Percentiles rank a stretch among this genome's conserved stretches.
phyloP scores from a whole-genome alignment of 768 basidiomycete species.

The Agrocybe praecox region DNA sequence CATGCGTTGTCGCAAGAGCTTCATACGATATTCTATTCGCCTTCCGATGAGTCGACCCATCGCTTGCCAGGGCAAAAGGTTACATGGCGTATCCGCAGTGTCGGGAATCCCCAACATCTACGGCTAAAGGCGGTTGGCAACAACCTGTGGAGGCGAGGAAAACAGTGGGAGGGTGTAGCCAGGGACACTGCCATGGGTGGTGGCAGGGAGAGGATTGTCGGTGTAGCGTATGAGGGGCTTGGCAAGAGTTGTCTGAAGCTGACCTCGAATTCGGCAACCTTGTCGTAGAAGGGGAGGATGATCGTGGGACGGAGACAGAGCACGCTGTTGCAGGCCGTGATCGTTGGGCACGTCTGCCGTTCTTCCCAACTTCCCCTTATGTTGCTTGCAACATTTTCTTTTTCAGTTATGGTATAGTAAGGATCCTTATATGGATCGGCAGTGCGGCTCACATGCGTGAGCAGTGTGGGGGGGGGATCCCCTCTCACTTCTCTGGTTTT shows the following conservation, averaged over 20 bases:
- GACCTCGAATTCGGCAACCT: conserved; percentile 4
- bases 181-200: conserved; percentile 53
- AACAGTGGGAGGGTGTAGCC: conserved; percentile 49
- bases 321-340: no score
- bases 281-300: background rate
- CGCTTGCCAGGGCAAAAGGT: conserved; percentile 14
- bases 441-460: background rate
- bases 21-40: conserved; percentile 26
- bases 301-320: background rate
- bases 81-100: conserved; percentile 52
- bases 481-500: background rate
- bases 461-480: background rate
- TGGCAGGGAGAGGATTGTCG: conserved; percentile 60
- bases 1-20: conserved; percentile 28
- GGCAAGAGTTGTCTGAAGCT: conserved; percentile 49
- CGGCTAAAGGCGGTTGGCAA: conserved; percentile 66
- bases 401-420: background rate
- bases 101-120: conserved; percentile 62
- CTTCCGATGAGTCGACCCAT: conserved; percentile 10
- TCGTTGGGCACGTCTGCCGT: no score
- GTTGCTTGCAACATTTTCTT: background rate
- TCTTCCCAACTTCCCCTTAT: background rate
- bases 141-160: conserved; percentile 43
- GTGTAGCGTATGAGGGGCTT: conserved; percentile 63
- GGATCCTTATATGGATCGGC: background rate